A percentile compares a stretch with the other conserved stretches of the same genome.
These are phyloP conservation scores for Phytophthora europaea DNA, from an alignment of 352 stramenopile species.

Conservation along the genomic window DNA sequence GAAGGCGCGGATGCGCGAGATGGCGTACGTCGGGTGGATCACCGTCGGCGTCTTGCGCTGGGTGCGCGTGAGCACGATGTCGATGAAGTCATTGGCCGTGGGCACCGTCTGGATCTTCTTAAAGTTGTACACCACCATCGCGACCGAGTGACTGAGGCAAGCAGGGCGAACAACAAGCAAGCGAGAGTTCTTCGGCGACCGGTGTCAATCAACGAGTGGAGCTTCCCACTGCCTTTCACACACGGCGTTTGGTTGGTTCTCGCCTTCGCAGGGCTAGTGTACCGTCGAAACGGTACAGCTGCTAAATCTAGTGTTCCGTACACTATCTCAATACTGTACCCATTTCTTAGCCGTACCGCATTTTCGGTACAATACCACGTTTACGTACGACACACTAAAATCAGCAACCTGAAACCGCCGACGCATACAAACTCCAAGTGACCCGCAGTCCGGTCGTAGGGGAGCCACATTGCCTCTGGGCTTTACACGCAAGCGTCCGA, in stretches of 20 bases:
- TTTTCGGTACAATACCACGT: background rate
- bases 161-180: background rate
- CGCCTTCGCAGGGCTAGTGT: background rate
- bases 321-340: background rate
- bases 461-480: constrained; percentile 1
- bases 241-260: constrained; percentile 44
- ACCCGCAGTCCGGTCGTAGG: background rate
- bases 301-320: background rate
- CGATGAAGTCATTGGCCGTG: constrained; percentile 97
- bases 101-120: constrained; percentile 99
- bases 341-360: background rate
- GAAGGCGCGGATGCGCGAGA: constrained; percentile 96
- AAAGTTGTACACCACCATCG: constrained; percentile 99
- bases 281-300: background rate
- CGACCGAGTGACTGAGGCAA: background rate
- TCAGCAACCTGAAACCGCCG: background rate
- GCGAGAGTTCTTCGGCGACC: background rate
- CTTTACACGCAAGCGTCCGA: constrained; percentile 34
- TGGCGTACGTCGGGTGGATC: constrained; percentile 98
- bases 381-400: background rate
- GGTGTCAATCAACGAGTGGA: background rate
- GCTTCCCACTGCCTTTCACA: constrained; percentile 26
- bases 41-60: constrained; percentile 99
- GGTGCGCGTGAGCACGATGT: constrained; percentile 99
- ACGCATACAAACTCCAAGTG: constrained; percentile 9